phyloP scores from a whole-genome alignment of 495 filamentous ascomycete species.

The Letharia columbiana region DNA sequence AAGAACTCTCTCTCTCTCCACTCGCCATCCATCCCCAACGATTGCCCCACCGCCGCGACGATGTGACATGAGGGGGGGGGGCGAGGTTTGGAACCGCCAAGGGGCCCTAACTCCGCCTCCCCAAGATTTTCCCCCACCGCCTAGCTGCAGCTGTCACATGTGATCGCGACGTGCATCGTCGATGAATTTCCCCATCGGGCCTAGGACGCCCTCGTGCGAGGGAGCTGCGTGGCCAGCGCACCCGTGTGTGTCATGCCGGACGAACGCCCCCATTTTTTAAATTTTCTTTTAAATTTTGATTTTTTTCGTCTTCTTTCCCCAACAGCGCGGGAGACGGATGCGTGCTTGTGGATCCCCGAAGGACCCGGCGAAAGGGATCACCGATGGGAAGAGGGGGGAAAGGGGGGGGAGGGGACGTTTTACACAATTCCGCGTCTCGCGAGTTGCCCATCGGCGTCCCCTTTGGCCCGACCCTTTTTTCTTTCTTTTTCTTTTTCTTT shows the following conservation, averaged over 20 bases:
- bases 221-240: conserved; percentile 1
- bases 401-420: no score
- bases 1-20: no score
- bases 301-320: background rate
- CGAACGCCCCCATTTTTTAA: no score
- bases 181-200: background rate
- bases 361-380: background rate
- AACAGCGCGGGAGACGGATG: conserved; percentile 1
- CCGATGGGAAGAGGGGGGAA: background rate
- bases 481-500: no score
- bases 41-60: no score
- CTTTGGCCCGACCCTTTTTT: no score
- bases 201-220: background rate
- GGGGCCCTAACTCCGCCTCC: background rate
- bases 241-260: background rate
- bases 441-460: no score
- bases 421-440: no score
- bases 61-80: no score
- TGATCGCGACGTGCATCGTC: background rate
- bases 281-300: no score
- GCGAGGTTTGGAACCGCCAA: background rate
- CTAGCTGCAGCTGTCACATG: background rate
- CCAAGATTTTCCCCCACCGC: background rate
- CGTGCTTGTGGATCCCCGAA: background rate
- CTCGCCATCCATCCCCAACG: no score